Conservation (phyloP, 1,284 basidiomycete genomes). For the Apiotrichum veenhuisii region DNA sequence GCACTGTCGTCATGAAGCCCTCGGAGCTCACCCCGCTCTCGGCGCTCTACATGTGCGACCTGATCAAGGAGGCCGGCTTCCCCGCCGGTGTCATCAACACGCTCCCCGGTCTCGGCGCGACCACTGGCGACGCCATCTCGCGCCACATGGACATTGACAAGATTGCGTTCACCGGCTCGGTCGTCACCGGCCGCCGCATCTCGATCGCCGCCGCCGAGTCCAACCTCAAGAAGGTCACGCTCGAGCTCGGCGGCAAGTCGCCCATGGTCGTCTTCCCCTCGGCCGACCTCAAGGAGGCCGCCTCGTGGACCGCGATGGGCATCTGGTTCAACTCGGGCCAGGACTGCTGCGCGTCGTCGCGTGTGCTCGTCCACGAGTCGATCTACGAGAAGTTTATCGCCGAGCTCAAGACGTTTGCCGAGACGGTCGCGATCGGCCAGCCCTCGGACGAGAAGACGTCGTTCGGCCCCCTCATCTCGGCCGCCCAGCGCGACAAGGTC, state of each 20-base stretch:
- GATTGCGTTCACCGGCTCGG: conserved; percentile 58
- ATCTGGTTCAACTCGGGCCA: conserved; percentile 42
- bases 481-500: conserved; percentile 81
- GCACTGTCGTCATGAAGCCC: conserved; percentile 57
- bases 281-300: conserved; percentile 68
- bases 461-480: conserved; percentile 79
- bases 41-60: conserved; percentile 60
- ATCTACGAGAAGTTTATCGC: conserved; percentile 74
- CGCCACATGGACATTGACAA: conserved; percentile 77
- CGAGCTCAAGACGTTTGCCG: conserved; percentile 64
- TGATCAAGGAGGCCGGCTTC: conserved; percentile 58
- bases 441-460: conserved; percentile 69
- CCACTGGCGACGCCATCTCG: conserved; percentile 79
- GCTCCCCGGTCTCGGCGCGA: conserved; percentile 71
- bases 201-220: conserved; percentile 75
- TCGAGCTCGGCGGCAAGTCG: conserved; percentile 57
- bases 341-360: conserved; percentile 59
- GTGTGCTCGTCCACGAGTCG: conserved; percentile 79
- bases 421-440: conserved; percentile 64
- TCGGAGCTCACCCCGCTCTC: conserved; percentile 88
- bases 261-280: conserved; percentile 52
- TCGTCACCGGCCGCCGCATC: conserved; percentile 77
- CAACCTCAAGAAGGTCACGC: conserved; percentile 70
- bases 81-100: conserved; percentile 92
- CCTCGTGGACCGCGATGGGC: conserved; percentile 49